A percentile compares a stretch with the other conserved stretches of the same genome.
Evolutionary conservation across 2,329 filamentous ascomycete species (phyloP).

Genomic region (Aspergillus sp.): DNA sequence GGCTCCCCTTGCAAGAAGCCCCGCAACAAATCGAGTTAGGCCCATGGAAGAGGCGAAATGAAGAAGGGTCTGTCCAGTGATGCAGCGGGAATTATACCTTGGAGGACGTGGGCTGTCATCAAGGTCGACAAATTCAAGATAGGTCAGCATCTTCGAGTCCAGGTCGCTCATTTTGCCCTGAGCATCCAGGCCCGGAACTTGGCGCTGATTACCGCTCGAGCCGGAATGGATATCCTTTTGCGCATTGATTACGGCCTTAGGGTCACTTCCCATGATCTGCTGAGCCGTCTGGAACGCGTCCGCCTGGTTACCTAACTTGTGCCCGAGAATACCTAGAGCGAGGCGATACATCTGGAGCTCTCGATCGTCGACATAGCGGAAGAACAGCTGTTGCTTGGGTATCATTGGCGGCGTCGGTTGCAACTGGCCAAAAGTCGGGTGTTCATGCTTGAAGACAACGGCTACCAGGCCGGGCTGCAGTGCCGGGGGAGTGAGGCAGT

Average conservation of each 20-base stretch:
- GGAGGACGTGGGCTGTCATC: constrained; percentile 62
- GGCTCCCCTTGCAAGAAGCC: constrained; percentile 66
- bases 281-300: constrained; percentile 41
- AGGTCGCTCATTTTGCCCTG: constrained; percentile 43
- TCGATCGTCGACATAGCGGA: constrained; percentile 56
- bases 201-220: constrained; percentile 37
- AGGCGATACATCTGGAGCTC: constrained; percentile 40
- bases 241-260: constrained; percentile 40
- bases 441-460: constrained; percentile 56
- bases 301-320: constrained; percentile 38
- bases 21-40: constrained; percentile 65
- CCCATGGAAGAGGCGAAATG: constrained; percentile 70
- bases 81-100: constrained; percentile 54
- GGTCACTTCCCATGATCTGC: constrained; percentile 38
- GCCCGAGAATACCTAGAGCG: constrained; percentile 36
- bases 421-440: constrained; percentile 39
- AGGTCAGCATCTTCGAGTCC: constrained; percentile 60
- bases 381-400: constrained; percentile 45
- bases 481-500: constrained; percentile 67
- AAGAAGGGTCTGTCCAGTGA: constrained; percentile 69
- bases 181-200: constrained; percentile 34
- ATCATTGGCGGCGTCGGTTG: constrained; percentile 35
- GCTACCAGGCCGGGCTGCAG: constrained; percentile 57
- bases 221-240: constrained; percentile 35
- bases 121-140: constrained; percentile 69